These are phyloP conservation scores for Seiridium cupressi DNA, from an alignment of 2,329 filamentous ascomycete genomes.

Conservation along the genomic window DNA sequence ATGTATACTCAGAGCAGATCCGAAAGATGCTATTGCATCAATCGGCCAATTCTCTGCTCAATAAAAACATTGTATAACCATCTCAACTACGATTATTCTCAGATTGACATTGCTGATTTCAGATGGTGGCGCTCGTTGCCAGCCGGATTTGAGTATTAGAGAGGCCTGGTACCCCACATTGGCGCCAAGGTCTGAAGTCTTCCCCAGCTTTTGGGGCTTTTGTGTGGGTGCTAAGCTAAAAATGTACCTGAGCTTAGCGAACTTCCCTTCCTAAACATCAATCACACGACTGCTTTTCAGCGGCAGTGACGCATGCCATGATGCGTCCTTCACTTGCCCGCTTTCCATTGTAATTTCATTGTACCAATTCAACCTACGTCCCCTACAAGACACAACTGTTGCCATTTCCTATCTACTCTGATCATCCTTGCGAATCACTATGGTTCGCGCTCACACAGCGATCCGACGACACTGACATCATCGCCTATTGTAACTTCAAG, in stretches of 20 bases:
- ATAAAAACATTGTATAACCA: neutral
- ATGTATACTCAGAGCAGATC: neutral
- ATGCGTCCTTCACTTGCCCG: neutral
- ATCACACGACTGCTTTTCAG: neutral
- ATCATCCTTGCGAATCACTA: neutral
- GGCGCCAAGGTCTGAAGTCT: neutral
- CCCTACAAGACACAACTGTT: too few relatives aligned
- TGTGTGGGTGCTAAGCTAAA: neutral
- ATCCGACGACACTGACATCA: slow-evolving; percentile 9
- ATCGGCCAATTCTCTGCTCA: neutral
- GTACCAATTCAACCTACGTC: neutral
- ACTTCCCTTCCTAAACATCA: neutral
- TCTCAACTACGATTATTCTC: too few relatives aligned
- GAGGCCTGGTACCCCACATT: neutral
- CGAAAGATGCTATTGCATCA: neutral
- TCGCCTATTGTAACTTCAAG: neutral
- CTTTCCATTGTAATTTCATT: neutral
- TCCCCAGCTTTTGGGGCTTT: slow-evolving; percentile 4
- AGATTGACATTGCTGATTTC: neutral
- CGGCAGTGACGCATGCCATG: slow-evolving; percentile 6
- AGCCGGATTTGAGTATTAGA: neutral
- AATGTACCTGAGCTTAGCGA: neutral
- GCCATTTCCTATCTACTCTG: neutral
- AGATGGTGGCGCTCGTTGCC: neutral
- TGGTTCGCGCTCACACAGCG: neutral